A percentile compares a stretch with the other conserved stretches of the same genome.
phyloP scores from a whole-genome alignment of 1,284 basidiomycete species.

The Ganoderma boninense region DNA sequence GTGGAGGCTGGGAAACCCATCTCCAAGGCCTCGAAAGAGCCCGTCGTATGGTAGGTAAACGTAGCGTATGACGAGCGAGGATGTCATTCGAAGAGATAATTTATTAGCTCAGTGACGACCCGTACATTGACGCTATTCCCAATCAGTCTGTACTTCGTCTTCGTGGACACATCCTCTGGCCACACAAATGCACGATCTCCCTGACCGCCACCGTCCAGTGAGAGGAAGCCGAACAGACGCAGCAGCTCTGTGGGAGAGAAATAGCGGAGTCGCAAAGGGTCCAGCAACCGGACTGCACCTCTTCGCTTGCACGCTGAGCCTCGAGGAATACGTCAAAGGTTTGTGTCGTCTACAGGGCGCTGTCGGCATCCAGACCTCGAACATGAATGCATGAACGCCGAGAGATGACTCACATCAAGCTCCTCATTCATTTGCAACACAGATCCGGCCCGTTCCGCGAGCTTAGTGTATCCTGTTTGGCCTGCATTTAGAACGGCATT shows the following conservation, averaged over 20 bases:
- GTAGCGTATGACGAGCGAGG: neutral
- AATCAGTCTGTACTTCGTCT: slow-evolving; percentile 76
- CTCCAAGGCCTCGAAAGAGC: neutral
- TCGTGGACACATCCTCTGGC: slow-evolving; percentile 65
- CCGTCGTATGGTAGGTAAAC: neutral
- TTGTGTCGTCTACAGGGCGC: slow-evolving; percentile 58
- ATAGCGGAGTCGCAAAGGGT: slow-evolving; percentile 69
- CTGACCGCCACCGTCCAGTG: slow-evolving; percentile 21
- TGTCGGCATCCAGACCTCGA: neutral
- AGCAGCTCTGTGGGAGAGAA: slow-evolving; percentile 77
- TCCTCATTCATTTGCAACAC: slow-evolving; percentile 74
- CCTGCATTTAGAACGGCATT: neutral
- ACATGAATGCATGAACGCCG: slow-evolving; percentile 2
- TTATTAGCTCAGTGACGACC: slow-evolving; percentile 65
- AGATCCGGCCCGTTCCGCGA: slow-evolving; percentile 79
- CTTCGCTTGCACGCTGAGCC: slow-evolving; percentile 49
- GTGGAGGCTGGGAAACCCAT: neutral
- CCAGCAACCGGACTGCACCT: slow-evolving; percentile 61
- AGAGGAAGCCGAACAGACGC: slow-evolving; percentile 69
- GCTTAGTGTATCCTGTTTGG: slow-evolving; percentile 70
- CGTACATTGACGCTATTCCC: slow-evolving; percentile 84
- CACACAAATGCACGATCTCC: slow-evolving; percentile 54
- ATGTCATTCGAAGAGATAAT: slow-evolving; percentile 55
- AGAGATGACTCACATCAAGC: slow-evolving; percentile 67
- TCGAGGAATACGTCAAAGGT: slow-evolving; percentile 67